These are phyloP conservation scores for Dimargaris xerosporica DNA, from an alignment of 192 early-diverging fungal genomes.

Conservation along the genomic window DNA sequence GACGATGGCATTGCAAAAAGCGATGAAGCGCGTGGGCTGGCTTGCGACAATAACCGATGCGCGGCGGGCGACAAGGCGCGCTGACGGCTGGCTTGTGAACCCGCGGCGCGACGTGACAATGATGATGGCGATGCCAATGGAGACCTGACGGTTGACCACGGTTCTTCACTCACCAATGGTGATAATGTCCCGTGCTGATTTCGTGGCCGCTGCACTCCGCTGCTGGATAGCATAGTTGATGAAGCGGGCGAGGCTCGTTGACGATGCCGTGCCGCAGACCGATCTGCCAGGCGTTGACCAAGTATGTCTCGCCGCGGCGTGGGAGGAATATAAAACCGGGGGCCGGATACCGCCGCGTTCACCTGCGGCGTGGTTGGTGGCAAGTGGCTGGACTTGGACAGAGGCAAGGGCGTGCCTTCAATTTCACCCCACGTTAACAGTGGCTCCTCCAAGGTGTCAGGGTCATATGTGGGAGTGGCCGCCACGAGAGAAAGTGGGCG, in stretches of 20 bases:
- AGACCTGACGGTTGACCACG: no score
- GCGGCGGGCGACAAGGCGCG: constrained; percentile 7
- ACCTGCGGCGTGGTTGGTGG: neutral
- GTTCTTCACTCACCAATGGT: no score
- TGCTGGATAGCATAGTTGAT: no score
- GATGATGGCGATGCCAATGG: no score
- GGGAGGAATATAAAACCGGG: neutral
- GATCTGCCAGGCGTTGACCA: neutral
- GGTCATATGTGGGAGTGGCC: neutral
- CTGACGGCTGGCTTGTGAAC: neutral
- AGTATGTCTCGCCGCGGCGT: neutral
- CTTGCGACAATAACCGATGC: neutral
- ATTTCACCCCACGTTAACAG: neutral
- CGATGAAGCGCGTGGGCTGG: no score
- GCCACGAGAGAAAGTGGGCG: neutral
- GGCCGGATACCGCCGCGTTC: neutral
- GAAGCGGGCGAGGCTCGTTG: no score
- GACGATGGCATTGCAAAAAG: no score
- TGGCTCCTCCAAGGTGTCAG: neutral
- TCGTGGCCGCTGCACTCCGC: no score
- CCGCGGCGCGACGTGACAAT: no score
- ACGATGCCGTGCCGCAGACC: no score
- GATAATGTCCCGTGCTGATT: no score
- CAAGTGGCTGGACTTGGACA: neutral
- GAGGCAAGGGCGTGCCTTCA: neutral